Evolutionary conservation across 768 basidiomycete species (phyloP).

Genomic region (Solioccasus polychromus): DNA sequence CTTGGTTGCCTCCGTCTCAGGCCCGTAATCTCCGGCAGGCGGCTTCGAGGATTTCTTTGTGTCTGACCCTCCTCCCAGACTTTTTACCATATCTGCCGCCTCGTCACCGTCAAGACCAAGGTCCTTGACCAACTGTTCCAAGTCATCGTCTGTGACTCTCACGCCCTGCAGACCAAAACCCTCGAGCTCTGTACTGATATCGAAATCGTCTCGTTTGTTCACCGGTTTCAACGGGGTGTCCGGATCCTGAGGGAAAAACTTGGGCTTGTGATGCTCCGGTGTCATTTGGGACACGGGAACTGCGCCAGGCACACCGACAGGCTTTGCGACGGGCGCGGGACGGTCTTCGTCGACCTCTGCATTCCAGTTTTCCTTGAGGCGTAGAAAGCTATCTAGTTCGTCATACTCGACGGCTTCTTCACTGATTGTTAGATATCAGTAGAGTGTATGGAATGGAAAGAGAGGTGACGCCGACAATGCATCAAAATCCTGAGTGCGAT

Average conservation of each 20-base stretch:
- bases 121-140: slow-evolving; percentile 66
- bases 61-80: slow-evolving; percentile 39
- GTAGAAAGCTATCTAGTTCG: slow-evolving; percentile 69
- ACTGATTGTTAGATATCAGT: slow-evolving; percentile 36
- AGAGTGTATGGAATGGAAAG: not conserved
- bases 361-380: slow-evolving; percentile 70
- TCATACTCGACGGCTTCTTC: slow-evolving; percentile 83
- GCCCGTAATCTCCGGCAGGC: slow-evolving; percentile 6
- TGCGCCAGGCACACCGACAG: slow-evolving; percentile 81
- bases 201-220: slow-evolving; percentile 58
- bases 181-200: slow-evolving; percentile 64
- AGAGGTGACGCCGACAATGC: slow-evolving; percentile 58
- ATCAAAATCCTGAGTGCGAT: slow-evolving; percentile 51
- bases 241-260: slow-evolving; percentile 45
- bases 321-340: slow-evolving; percentile 51
- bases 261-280: slow-evolving; percentile 64
- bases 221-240: slow-evolving; percentile 51
- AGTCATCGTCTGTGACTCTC: slow-evolving; percentile 72
- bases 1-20: slow-evolving; percentile 6
- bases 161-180: slow-evolving; percentile 77
- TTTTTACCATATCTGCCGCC: slow-evolving; percentile 72
- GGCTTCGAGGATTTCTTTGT: slow-evolving; percentile 11
- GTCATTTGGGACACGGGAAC: slow-evolving; percentile 75
- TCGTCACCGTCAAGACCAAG: slow-evolving; percentile 75
- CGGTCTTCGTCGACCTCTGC: slow-evolving; percentile 55